These are phyloP conservation scores for Neofusicoccum ribis DNA, from an alignment of 2,329 filamentous ascomycete genomes.

Conservation along the genomic window DNA sequence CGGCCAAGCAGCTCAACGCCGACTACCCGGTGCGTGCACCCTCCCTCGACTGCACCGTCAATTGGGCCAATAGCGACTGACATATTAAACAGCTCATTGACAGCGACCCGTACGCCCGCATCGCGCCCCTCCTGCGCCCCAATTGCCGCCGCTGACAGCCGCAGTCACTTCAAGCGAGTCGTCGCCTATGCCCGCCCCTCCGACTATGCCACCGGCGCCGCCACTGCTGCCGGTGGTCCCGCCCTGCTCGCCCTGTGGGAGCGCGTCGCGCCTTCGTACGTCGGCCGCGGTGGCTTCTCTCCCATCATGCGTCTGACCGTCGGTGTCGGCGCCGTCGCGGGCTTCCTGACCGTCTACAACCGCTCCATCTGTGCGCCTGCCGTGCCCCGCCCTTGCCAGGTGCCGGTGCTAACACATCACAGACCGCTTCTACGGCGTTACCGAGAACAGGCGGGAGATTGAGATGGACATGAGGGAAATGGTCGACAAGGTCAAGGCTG, in stretches of 20 bases:
- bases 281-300: slow-evolving; percentile 78
- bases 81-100: slow-evolving; percentile 77
- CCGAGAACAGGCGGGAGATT: slow-evolving; percentile 86
- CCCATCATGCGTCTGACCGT: slow-evolving; percentile 78
- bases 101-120: slow-evolving; percentile 82
- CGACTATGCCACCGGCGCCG: slow-evolving; percentile 74
- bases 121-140: slow-evolving; percentile 17
- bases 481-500: slow-evolving; percentile 92
- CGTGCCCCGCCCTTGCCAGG: slow-evolving; percentile 50
- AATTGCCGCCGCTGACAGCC: slow-evolving; percentile 17
- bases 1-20: slow-evolving; percentile 76
- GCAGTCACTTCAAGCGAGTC: slow-evolving; percentile 87
- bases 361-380: slow-evolving; percentile 72
- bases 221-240: slow-evolving; percentile 71
- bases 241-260: slow-evolving; percentile 77
- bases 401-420: slow-evolving; percentile 48
- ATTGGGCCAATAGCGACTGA: slow-evolving; percentile 31
- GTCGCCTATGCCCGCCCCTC: slow-evolving; percentile 80
- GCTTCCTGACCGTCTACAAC: slow-evolving; percentile 83
- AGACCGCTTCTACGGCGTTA: slow-evolving; percentile 96
- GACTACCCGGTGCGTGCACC: slow-evolving; percentile 76
- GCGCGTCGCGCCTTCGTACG: slow-evolving; percentile 78
- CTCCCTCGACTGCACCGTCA: slow-evolving; percentile 27
- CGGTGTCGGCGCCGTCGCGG: slow-evolving; percentile 71
- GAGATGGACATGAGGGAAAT: slow-evolving; percentile 98